These are phyloP conservation scores for Citrus glauca DNA, from an alignment of 345 rosid genomes.

Conservation along the genomic window DNA sequence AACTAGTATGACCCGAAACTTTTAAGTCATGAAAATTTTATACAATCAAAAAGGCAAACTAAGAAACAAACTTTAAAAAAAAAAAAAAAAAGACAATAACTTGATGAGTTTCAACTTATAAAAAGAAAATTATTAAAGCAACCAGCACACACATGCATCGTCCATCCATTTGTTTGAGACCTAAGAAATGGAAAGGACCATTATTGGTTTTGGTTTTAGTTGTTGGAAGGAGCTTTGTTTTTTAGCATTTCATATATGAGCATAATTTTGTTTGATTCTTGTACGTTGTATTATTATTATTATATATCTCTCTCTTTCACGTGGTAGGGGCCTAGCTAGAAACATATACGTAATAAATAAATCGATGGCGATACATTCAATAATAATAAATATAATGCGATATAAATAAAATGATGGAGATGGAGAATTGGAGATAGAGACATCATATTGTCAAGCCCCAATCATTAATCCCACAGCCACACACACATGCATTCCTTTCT, in stretches of 20 bases:
- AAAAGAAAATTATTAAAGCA: background rate
- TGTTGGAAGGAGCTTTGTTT: background rate
- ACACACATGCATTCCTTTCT: background rate
- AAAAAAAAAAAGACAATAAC: too few relatives aligned
- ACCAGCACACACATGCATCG: background rate
- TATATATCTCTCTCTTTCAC: conserved; percentile 13
- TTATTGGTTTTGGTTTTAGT: background rate
- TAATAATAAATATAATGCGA: too few relatives aligned
- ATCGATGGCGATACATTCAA: background rate
- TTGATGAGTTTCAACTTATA: too few relatives aligned
- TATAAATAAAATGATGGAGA: background rate
- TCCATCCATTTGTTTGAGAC: background rate
- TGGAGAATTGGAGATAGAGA: too few relatives aligned
- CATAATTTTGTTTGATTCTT: background rate
- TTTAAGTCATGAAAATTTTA: too few relatives aligned
- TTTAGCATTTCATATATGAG: background rate
- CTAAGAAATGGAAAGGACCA: background rate
- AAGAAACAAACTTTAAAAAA: too few relatives aligned
- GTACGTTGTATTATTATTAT: too few relatives aligned
- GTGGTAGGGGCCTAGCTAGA: conserved; percentile 24
- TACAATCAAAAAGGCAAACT: too few relatives aligned
- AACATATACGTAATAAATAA: background rate
- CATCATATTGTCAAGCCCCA: background rate
- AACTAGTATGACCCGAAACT: too few relatives aligned
- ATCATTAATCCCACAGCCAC: conserved; percentile 1